Conservation (phyloP, 768 basidiomycete species). For the Mycena crocata region DNA sequence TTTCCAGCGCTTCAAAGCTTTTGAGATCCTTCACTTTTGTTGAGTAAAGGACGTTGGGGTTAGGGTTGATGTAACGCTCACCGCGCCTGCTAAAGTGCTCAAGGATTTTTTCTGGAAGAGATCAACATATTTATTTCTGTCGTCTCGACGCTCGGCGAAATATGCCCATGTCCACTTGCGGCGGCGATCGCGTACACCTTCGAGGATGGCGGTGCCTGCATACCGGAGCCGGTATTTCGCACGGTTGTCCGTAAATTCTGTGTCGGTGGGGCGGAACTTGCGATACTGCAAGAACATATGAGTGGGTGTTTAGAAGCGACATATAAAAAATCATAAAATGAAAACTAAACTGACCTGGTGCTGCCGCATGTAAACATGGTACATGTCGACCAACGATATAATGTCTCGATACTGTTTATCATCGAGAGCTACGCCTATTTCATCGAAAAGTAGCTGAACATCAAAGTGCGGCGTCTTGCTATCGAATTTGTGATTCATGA, state of each 20-base stretch:
- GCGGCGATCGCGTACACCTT: conserved; percentile 85
- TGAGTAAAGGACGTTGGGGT: not conserved
- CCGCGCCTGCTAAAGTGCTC: conserved; percentile 63
- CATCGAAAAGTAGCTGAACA: conserved; percentile 88
- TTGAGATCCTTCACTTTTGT: conserved; percentile 58
- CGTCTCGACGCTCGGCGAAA: conserved; percentile 89
- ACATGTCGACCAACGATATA: conserved; percentile 95
- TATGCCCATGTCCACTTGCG: conserved; percentile 93
- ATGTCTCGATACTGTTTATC: conserved; percentile 94
- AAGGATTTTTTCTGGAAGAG: conserved; percentile 84
- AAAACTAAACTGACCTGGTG: conserved; percentile 71
- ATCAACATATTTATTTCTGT: conserved; percentile 85
- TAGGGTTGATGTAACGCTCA: conserved; percentile 48
- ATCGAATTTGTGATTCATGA: conserved; percentile 84
- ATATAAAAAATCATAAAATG: conserved; percentile 1
- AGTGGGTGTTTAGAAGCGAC: conserved; percentile 17
- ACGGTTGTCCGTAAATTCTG: conserved; percentile 67
- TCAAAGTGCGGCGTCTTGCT: conserved; percentile 86
- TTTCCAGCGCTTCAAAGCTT: conserved; percentile 75
- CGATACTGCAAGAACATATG: conserved; percentile 71
- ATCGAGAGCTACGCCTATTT: conserved; percentile 92
- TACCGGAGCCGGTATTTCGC: conserved; percentile 80
- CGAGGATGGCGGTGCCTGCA: conserved; percentile 82
- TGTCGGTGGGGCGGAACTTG: conserved; percentile 78
- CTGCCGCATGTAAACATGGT: conserved; percentile 92